Evolutionary conservation across 441 rosid genomes (phyloP), one percentile per base, ranked within the genome.

Genomic region (Croton setiger): DNA sequence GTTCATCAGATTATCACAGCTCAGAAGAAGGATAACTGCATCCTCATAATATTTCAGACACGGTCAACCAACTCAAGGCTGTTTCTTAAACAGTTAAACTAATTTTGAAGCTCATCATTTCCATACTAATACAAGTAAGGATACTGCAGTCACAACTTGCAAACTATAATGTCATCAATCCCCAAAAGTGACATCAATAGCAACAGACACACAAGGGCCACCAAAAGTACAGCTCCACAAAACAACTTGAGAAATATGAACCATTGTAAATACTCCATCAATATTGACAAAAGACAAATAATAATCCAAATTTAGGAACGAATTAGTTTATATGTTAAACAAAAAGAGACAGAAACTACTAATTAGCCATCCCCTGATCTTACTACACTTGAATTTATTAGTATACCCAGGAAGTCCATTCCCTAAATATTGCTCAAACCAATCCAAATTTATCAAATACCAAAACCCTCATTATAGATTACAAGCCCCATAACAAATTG

Each of bases 91-190:
- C n/a, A n/a, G 39, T 64, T n/a, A 15, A 33, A 63, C 52, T 47
- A 15, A 48, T 9, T 48, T 48, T 1, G 10, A 15, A 64, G 37
- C 12, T 44, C 36, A 63, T 3, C 18, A 14, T 63, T 45, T 41
- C 23, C 33, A 14, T 12, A 10, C 55, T 27, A n/a, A 12, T 54
- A 47, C 41, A 4, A 27, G 17, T 27, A 14, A 27, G 33, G 18
- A 14, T 41, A 64, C 37, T 27, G 43, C 67, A 64, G 56, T 48
- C 5, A 14, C 69, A 18, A 53, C 31, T 65, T 65, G 60, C 60
- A 64, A 53, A 54, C 14, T 64, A 49, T 21, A 51, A 7, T 18
- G 11, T 7, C 33, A 20, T 21, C 58, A 8, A 20, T 1, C 49
- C 5, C 35, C 14, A 5, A 37, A 7, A 14, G 37, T 43, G 71